Percentiles rank a stretch among this genome's conserved stretches.
These are phyloP conservation scores for Alectoria sarmentosa DNA, from an alignment of 495 filamentous ascomycete species.

Conservation along the genomic window DNA sequence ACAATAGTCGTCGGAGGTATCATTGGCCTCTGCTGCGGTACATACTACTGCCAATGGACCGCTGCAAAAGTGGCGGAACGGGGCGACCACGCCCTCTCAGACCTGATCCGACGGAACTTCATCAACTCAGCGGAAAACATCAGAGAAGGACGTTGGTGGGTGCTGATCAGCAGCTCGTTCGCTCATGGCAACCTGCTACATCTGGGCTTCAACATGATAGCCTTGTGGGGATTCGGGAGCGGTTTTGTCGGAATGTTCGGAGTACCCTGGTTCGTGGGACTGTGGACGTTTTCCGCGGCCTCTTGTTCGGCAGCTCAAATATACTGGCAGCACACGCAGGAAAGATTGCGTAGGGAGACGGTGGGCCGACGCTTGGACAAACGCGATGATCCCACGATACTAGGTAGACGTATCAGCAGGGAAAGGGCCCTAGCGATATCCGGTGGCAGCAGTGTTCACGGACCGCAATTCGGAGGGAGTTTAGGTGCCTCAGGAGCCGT, in stretches of 20 bases:
- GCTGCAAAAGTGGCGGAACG: not conserved
- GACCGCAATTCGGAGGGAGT: not conserved
- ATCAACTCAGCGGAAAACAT: constrained; percentile 8
- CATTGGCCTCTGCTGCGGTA: constrained; percentile 9
- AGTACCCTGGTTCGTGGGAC: not conserved
- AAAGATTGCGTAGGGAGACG: not conserved
- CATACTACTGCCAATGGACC: not conserved
- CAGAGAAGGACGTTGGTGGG: constrained; percentile 16
- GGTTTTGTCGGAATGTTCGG: not conserved
- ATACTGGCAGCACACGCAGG: not conserved
- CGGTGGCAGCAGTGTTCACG: not conserved
- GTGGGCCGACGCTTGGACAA: not conserved
- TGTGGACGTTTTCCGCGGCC: constrained; percentile 8
- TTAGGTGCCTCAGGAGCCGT: not conserved
- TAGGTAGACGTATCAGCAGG: not conserved
- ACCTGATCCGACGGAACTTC: constrained; percentile 12
- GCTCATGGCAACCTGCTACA: constrained; percentile 11
- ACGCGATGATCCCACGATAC: not conserved
- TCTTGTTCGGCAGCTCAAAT: not conserved
- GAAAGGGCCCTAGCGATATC: not conserved
- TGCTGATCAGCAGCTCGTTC: constrained; percentile 14
- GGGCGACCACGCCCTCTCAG: not conserved
- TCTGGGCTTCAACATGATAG: constrained; percentile 11
- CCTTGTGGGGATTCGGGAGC: constrained; percentile 9
- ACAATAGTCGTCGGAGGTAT: not conserved